Base-by-base conservation (phyloP, 129 eudicot genomes). In the Oenanthe sinensis region DNA sequence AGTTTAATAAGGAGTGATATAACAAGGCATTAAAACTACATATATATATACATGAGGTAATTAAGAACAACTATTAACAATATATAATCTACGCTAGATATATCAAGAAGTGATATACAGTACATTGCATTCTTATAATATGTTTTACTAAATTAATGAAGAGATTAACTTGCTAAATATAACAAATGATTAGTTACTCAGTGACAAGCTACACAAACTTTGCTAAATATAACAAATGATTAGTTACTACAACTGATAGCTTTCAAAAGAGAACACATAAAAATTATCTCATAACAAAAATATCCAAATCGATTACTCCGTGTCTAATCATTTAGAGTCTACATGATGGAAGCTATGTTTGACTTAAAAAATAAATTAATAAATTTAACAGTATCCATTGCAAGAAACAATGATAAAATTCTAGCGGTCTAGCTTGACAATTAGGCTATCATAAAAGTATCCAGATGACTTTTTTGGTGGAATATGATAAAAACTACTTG, bases 401-500 rank as follows among this genome's bases (percentile, higher is more conserved):
- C 13, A 58, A 58, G 33, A 58, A 58, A 58, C 67, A 58, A 58
- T 2, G 0, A n/a, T 58, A 9, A n/a, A n/a, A 58, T 2, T 58
- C 1, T 58, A 58, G 67, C 67, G 22, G 28, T 55, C 28, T 58
- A n/a, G 67, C 33, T n/a, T n/a, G 33, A 24, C 9, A 42, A 43
- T 43, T 7, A 44, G 44, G 30, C 36, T 22, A 73, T 33, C 4
- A 73, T 10, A 73, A 2, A 28, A 44, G 28, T 12, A 73, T 42
- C 1, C 4, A 16, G 37, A 17, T 37, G 26, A 67, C 30, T 67
- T 16, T 47, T 54, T 14, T 48, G 48, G 37, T 82, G 80, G 47
- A 5, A 47, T 55, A 78, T 60, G 60, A 17, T 75, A 11, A 77
- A 74, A 74, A 37, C 46, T 71, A 80, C 89, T 87, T 84, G 89